Evolutionary conservation across 805 yeast genomes (phyloP), one percentile per base, ranked within the genome.

Genomic region (Debaryomyces tyrocola): DNA sequence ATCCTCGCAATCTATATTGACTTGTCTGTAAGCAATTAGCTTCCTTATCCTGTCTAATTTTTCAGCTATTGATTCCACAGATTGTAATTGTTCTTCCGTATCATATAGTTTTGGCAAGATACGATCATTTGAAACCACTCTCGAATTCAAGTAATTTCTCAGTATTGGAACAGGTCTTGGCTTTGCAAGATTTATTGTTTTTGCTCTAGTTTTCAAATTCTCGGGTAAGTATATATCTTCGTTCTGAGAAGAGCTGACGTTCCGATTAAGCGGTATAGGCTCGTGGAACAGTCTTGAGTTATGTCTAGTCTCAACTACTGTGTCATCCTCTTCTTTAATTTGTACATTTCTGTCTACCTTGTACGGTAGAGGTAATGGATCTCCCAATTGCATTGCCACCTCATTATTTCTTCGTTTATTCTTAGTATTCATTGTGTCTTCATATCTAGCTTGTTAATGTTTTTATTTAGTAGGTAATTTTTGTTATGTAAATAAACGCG

Each of bases 301-400:
- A 27, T 37, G 46, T 40, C 33, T 36, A 5, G 33, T 37, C 20
- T 51, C 56, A n/a, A 46, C 50, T 21, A 45, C 48, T 9, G 48
- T 46, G n/a, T 47, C 51, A 20, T 49, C 49, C 12, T 51, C 52
- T 21, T 52, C 50, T 35, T 48, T 35, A 11, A 43, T 41, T 20
- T 34, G 33, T 20, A 40, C 24, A 12, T n/a, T 17, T 20, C 27
- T 9, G 11, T 41, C 45, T 17, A 61, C 54, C 40, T 56, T 55
- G 52, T 67, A 67, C 11, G 70, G 69, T 29, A 67, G 58, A 20
- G 73, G 73, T 33, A 67, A 61, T 1, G 73, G 73, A 41, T 66
- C 70, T 10, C 73, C 73, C 21, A 67, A 52, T 42, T 57, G 47
- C 11, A 49, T 31, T 28, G 33, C 42, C 12, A 47, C 38, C 20